A percentile compares a stretch with the other conserved stretches of the same genome.
Conservation (phyloP, 148 eudicot genomes). For the Talinum fruticosum region DNA sequence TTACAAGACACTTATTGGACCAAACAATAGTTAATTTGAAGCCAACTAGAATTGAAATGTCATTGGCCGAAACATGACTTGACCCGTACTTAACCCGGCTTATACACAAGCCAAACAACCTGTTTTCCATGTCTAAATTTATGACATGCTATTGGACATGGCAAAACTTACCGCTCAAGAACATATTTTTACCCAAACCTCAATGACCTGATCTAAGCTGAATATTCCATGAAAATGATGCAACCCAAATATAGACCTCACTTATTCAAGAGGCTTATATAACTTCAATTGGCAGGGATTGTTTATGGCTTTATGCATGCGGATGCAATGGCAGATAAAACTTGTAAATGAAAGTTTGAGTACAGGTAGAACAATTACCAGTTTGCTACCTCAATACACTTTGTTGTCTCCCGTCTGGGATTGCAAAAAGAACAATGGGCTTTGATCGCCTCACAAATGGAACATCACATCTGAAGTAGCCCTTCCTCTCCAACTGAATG, state of each 20-base stretch:
- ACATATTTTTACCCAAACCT: neutral
- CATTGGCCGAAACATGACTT: too few species aligned
- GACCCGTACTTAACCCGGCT: too few species aligned
- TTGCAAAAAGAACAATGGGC: slow-evolving; percentile 77
- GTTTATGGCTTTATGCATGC: neutral
- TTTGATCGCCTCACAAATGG: slow-evolving; percentile 68
- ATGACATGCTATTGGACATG: neutral
- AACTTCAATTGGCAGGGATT: neutral
- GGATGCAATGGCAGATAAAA: neutral
- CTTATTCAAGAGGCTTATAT: neutral
- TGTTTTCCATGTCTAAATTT: too few species aligned
- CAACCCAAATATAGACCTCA: neutral
- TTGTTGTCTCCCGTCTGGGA: slow-evolving; percentile 92
- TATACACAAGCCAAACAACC: too few species aligned
- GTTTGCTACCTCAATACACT: slow-evolving; percentile 35
- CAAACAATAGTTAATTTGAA: too few species aligned
- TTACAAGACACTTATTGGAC: too few species aligned
- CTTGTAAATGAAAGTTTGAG: neutral
- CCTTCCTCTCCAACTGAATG: slow-evolving; percentile 90
- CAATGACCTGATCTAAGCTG: neutral
- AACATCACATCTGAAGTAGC: slow-evolving; percentile 87
- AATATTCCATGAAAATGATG: neutral
- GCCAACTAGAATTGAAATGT: too few species aligned
- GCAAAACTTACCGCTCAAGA: neutral
- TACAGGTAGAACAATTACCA: neutral